A percentile compares a stretch with the other conserved stretches of the same genome.
phyloP scores from a whole-genome alignment of 1,139 yeast species.

The Nakaseomyces bracarensis region DNA sequence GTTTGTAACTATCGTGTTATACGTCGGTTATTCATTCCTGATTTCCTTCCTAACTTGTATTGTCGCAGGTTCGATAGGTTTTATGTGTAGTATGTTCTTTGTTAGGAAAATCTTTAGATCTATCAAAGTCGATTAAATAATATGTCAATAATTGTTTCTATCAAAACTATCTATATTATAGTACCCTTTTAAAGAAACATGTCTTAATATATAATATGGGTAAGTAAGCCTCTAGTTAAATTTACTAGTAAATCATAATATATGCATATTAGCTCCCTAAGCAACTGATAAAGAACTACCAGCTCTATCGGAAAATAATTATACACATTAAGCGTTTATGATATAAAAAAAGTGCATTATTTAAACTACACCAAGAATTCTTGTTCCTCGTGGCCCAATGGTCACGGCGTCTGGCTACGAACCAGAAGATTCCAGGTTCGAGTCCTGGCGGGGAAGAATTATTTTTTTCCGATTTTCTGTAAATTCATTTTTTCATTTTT shows the following conservation, averaged over 20 bases:
- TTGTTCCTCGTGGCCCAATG: slow-evolving; percentile 84
- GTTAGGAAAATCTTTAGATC: slow-evolving; percentile 74
- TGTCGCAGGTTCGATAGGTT: slow-evolving; percentile 85
- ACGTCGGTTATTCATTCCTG: slow-evolving; percentile 76
- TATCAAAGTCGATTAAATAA: slow-evolving; percentile 72
- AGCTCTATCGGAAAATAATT: too few species aligned
- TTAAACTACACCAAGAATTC: background rate
- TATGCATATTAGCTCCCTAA: too few species aligned
- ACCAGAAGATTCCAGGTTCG: slow-evolving; percentile 94
- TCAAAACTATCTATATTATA: too few species aligned
- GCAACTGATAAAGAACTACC: too few species aligned
- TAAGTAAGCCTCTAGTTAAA: too few species aligned
- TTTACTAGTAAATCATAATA: too few species aligned
- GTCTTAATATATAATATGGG: too few species aligned
- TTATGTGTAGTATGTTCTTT: slow-evolving; percentile 63
- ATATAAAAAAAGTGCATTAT: too few species aligned
- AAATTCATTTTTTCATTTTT: background rate
- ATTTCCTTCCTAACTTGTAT: slow-evolving; percentile 67
- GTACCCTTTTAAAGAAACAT: too few species aligned
- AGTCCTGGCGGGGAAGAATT: slow-evolving; percentile 88
- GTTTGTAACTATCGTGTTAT: slow-evolving; percentile 65
- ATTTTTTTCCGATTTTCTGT: too few species aligned
- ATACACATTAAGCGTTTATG: too few species aligned
- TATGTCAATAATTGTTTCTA: too few species aligned
- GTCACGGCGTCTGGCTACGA: slow-evolving; percentile 92